Evolutionary conservation across 2,329 filamentous ascomycete species (phyloP).

Genomic region (Thelonectria olida): DNA sequence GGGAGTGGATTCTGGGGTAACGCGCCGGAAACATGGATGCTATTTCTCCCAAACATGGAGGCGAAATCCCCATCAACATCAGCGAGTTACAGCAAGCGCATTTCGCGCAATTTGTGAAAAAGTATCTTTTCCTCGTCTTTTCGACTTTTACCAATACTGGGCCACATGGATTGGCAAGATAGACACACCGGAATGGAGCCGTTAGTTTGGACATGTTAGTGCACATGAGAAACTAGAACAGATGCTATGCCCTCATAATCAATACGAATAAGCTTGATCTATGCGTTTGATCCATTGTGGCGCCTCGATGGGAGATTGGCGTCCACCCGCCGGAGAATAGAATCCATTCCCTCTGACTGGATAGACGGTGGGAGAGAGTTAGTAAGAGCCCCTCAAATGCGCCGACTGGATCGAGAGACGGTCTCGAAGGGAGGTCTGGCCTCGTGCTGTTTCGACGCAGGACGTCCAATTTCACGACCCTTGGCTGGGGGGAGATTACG

Average conservation of each 20-base stretch:
- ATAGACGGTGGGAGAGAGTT: neutral
- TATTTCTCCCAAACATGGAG: neutral
- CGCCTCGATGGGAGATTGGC: slow-evolving; percentile 26
- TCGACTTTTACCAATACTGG: neutral
- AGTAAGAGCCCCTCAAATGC: slow-evolving; percentile 5
- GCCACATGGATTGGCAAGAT: neutral
- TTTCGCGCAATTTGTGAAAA: slow-evolving; percentile 2
- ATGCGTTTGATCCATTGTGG: slow-evolving; percentile 19
- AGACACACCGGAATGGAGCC: neutral
- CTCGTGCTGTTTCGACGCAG: slow-evolving; percentile 7
- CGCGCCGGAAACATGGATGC: slow-evolving; percentile 35
- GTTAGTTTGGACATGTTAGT: slow-evolving; percentile 1
- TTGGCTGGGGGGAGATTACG: slow-evolving; percentile 17
- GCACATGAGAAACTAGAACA: neutral
- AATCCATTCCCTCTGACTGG: neutral
- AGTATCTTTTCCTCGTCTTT: neutral
- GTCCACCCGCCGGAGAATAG: neutral
- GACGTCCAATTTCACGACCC: slow-evolving; percentile 10
- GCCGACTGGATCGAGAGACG: neutral
- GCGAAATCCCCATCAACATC: neutral
- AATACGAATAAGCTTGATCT: too few species aligned
- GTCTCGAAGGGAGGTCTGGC: neutral
- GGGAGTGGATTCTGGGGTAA: slow-evolving; percentile 29
- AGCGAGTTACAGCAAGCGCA: slow-evolving; percentile 2
- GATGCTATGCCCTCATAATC: neutral